Evolutionary conservation across 2,329 filamentous ascomycete species (phyloP), one percentile per base, ranked within the genome.

Genomic region (Graphiopsis chlorocephala): DNA sequence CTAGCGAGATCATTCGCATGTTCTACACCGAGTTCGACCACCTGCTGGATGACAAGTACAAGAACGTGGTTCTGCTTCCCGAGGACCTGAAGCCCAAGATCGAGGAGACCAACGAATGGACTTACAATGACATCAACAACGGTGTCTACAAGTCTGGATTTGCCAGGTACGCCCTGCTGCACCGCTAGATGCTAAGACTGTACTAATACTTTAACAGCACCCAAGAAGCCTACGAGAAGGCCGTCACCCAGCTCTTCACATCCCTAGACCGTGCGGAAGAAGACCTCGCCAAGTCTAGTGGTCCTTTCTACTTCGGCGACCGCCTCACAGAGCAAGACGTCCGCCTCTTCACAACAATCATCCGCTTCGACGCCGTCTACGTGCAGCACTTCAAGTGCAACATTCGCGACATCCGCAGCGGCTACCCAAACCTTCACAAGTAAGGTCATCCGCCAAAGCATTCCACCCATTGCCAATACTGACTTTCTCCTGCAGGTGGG

Each of bases 1-100:
- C 90, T 77, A 88, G 89, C 70, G 93, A 97, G 80, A 97, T 97
- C 75, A 88, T 97, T 76, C 88, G 93, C 74, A 96, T 97, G 91
- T 82, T 97, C 67, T 91, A 91, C 75, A 84, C 84, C 48, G 91
- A 87, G 76, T 98, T 98, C 75, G 88, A 98, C 65, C 74, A 79
- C 45, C 56, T 83, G 26, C 69, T 84, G n/a, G 77, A 77, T 1
- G 70, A 73, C 60, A 74, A 81, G 69, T 79, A 79, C 71, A 78
- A 76, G 66, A 72, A 75, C 0, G 60, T 83, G 1, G 80, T 82
- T 58, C 73, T 83, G 5, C 75, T 82, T 35, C 82, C 82, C 0
- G 71, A 78, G 65, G 73, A 79, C 7, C 69, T 84, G 60, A 71
- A 77, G 61, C 74, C 77, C 33, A 70, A 79, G 4, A 84, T 84